These are phyloP conservation scores for Hibiscus tridactylites DNA, from an alignment of 345 rosid species.

Conservation along the genomic window DNA sequence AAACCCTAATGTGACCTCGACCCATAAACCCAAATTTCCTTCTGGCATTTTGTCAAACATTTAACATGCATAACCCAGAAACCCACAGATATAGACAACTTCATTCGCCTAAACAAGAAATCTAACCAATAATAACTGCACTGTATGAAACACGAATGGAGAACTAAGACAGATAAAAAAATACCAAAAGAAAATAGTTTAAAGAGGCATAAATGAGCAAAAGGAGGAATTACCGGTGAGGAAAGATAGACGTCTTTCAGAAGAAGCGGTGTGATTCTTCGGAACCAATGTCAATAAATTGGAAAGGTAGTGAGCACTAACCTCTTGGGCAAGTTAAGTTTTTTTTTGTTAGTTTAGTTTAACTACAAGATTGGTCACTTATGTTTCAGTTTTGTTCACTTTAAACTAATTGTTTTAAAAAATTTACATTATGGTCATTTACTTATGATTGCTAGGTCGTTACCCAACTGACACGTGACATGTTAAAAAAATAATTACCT, in stretches of 20 bases:
- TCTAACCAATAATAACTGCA: not conserved
- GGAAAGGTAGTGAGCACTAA: not conserved
- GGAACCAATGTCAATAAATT: not conserved
- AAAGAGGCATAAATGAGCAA: not conserved
- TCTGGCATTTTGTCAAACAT: not conserved
- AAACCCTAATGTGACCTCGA: not conserved
- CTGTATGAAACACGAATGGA: not conserved
- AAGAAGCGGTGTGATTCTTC: not conserved
- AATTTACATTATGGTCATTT: too few species aligned
- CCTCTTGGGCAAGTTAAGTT: not conserved
- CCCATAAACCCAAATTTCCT: not conserved
- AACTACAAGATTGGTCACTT: too few species aligned
- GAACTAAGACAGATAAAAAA: not conserved
- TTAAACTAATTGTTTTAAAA: too few species aligned
- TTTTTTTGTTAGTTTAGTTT: too few species aligned
- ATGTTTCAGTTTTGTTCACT: too few species aligned
- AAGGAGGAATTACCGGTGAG: not conserved
- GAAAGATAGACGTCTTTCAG: not conserved
- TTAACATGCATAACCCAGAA: not conserved
- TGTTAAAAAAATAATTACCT: too few species aligned
- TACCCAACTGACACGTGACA: too few species aligned
- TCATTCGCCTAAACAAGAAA: not conserved
- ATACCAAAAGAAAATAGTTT: not conserved
- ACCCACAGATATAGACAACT: not conserved
- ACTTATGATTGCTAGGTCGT: too few species aligned